These are phyloP conservation scores for Pythium rishiriense DNA, from an alignment of 352 stramenopile species.

Conservation along the genomic window DNA sequence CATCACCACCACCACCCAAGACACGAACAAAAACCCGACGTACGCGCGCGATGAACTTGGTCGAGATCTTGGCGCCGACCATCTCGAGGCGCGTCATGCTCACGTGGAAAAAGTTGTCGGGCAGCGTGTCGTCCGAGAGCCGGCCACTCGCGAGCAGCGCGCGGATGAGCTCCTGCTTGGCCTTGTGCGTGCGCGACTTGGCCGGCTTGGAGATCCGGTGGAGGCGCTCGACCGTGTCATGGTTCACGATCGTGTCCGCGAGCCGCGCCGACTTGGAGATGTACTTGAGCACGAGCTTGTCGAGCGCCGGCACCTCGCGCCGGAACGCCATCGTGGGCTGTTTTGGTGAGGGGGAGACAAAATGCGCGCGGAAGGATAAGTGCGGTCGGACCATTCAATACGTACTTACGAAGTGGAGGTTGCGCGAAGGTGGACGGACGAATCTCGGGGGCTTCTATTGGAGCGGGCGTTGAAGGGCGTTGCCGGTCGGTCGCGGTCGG, in stretches of 20 bases:
- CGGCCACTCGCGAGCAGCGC: slow-evolving; percentile 71
- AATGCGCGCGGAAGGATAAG: slow-evolving; percentile 3
- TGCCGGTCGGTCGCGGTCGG: not conserved
- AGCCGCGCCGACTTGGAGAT: slow-evolving; percentile 82
- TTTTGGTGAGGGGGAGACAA: not conserved
- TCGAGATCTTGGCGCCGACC: slow-evolving; percentile 83
- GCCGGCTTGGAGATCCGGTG: slow-evolving; percentile 72
- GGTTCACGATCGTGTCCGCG: slow-evolving; percentile 65
- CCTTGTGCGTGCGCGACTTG: slow-evolving; percentile 81
- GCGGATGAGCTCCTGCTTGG: slow-evolving; percentile 87
- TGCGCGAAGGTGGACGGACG: slow-evolving; percentile 12
- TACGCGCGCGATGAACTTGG: slow-evolving; percentile 68
- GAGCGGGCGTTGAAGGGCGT: not conserved
- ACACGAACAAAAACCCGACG: slow-evolving; percentile 4
- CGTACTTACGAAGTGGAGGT: slow-evolving; percentile 6
- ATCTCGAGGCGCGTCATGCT: slow-evolving; percentile 88
- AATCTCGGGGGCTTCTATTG: not conserved
- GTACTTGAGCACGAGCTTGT: slow-evolving; percentile 89
- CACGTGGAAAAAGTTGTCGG: slow-evolving; percentile 79
- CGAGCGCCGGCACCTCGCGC: slow-evolving; percentile 75
- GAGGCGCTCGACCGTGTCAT: slow-evolving; percentile 58
- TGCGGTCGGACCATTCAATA: not conserved
- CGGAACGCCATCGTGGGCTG: slow-evolving; percentile 75
- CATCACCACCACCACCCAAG: not conserved
- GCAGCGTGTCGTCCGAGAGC: slow-evolving; percentile 82